phyloP scores from a whole-genome alignment of 1,139 yeast species.

The Yamadazyma atmosphaerica region DNA sequence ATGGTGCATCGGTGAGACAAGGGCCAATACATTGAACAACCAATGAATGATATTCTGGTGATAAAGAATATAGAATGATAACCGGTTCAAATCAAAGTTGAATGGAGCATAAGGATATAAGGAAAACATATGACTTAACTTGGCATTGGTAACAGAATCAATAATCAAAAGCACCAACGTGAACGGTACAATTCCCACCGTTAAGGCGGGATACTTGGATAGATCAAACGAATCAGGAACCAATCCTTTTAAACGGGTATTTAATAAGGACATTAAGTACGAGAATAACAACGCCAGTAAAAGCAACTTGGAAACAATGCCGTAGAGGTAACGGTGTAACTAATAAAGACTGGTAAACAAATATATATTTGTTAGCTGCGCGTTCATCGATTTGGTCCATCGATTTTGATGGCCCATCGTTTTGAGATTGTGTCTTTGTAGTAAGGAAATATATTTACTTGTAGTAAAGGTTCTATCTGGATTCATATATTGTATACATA shows the following conservation, averaged over 20 bases:
- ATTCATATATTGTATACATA: too few relatives aligned
- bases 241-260: constrained; percentile 3
- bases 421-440: too few relatives aligned
- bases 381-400: too few relatives aligned
- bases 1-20: constrained; percentile 61
- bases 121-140: constrained; percentile 24
- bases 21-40: constrained; percentile 57
- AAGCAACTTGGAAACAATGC: not conserved
- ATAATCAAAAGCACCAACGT: constrained; percentile 38
- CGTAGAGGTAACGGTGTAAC: not conserved
- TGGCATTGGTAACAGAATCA: constrained; percentile 22
- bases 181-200: constrained; percentile 65
- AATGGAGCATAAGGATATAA: constrained; percentile 61
- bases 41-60: constrained; percentile 67
- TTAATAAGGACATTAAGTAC: constrained; percentile 2
- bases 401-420: too few relatives aligned
- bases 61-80: constrained; percentile 75
- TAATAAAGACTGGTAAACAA: too few relatives aligned
- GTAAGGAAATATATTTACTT: too few relatives aligned
- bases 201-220: constrained; percentile 54
- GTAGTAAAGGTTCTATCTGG: too few relatives aligned
- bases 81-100: constrained; percentile 56
- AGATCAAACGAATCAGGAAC: constrained; percentile 4
- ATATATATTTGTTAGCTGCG: not conserved
- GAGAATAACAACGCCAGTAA: constrained; percentile 2